Evolutionary conservation across 176 grass and related monocot genomes (phyloP).

Genomic region (Aegilops speltoides): DNA sequence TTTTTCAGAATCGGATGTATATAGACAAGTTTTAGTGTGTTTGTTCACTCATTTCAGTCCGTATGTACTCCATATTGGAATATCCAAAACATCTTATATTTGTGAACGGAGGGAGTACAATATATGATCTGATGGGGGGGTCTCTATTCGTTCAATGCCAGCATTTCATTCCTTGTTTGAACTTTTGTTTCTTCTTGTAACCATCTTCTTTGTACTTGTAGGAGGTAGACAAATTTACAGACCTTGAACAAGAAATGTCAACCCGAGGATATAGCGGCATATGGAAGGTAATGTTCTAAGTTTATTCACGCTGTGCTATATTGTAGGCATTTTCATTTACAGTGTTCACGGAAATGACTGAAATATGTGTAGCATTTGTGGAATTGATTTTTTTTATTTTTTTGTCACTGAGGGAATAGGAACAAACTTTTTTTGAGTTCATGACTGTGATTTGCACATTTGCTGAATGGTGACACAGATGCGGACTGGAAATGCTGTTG

Average conservation of each 20-base stretch:
- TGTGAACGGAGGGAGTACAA: no score
- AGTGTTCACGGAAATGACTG: neutral
- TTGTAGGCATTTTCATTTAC: slow-evolving; percentile 5
- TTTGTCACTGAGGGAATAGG: slow-evolving; percentile 1
- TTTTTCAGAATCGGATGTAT: no score
- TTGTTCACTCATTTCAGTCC: no score
- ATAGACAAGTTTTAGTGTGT: no score
- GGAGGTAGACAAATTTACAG: slow-evolving; percentile 96
- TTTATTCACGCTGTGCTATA: slow-evolving; percentile 15
- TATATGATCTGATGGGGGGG: neutral
- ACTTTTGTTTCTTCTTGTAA: neutral
- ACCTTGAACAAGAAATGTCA: slow-evolving; percentile 68
- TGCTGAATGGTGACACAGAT: slow-evolving; percentile 55
- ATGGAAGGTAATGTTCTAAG: slow-evolving; percentile 67
- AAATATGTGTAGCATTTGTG: neutral
- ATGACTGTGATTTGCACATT: slow-evolving; percentile 21
- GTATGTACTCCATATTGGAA: no score
- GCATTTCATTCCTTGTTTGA: slow-evolving; percentile 29
- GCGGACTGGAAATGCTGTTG: slow-evolving; percentile 81
- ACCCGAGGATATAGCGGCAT: slow-evolving; percentile 59
- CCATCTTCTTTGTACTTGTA: slow-evolving; percentile 36
- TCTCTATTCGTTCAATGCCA: slow-evolving; percentile 11
- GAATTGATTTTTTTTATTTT: slow-evolving; percentile 7
- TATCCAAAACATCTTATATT: no score
- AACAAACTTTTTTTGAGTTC: slow-evolving; percentile 21